phyloP scores from a whole-genome alignment of 768 basidiomycete species.

The Naganishia randhawae region DNA sequence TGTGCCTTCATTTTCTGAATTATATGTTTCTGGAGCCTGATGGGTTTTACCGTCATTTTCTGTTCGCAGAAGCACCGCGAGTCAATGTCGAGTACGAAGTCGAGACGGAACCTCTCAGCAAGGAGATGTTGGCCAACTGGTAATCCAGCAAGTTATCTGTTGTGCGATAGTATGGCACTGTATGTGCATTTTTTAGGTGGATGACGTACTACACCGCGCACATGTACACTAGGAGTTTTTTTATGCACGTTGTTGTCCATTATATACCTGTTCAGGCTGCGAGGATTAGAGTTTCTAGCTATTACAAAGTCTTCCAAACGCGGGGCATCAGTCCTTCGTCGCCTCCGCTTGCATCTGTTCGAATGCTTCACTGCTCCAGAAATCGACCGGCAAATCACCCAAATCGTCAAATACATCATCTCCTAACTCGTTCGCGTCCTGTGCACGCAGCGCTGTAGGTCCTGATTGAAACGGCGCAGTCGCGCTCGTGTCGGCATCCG shows the following conservation, averaged over 20 bases:
- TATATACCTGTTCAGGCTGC: not conserved
- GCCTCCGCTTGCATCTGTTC: constrained; percentile 17
- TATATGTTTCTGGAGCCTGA: not conserved
- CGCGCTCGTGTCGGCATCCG: not conserved
- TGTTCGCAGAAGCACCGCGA: constrained; percentile 62
- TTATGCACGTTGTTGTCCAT: not conserved
- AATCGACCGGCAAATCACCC: constrained; percentile 37
- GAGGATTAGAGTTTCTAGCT: too few species aligned
- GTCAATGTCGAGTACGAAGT: constrained; percentile 97
- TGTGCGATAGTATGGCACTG: not conserved
- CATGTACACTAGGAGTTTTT: not conserved
- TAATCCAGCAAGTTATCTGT: constrained; percentile 24
- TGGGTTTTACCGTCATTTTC: constrained; percentile 5
- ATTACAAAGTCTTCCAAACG: too few species aligned
- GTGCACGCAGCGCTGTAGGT: too few species aligned
- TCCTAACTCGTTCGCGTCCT: constrained; percentile 18
- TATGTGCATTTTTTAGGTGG: not conserved
- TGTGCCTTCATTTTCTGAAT: too few species aligned
- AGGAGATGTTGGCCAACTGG: constrained; percentile 52
- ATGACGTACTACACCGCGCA: not conserved
- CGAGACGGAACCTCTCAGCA: constrained; percentile 62
- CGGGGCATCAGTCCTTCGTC: not conserved
- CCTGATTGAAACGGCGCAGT: not conserved
- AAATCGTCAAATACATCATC: constrained; percentile 38
- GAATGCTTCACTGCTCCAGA: constrained; percentile 30